A percentile compares a stretch with the other conserved stretches of the same genome.
These are phyloP conservation scores for Penicillium arizonense DNA, from an alignment of 495 filamentous ascomycete species.

Conservation along the genomic window DNA sequence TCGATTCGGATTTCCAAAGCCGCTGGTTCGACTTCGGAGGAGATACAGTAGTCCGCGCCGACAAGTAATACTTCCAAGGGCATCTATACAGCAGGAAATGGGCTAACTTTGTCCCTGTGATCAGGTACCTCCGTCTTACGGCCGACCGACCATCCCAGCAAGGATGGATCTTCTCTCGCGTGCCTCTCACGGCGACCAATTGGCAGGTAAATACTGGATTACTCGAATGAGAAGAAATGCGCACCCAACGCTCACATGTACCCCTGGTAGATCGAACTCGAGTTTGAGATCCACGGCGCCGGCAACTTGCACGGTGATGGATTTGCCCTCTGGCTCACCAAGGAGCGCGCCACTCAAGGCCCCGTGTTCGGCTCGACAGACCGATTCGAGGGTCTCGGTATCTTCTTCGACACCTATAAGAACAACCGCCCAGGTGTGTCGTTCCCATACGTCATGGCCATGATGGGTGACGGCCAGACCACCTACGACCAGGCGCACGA, in stretches of 20 bases:
- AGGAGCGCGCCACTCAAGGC: conserved; percentile 77
- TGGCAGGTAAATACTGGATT: conserved; percentile 68
- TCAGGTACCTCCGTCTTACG: conserved; percentile 87
- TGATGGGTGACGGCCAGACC: conserved; percentile 90
- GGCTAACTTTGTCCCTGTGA: not conserved
- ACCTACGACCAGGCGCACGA: conserved; percentile 92
- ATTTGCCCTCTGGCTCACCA: conserved; percentile 98
- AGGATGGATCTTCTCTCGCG: conserved; percentile 90
- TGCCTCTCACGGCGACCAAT: conserved; percentile 96
- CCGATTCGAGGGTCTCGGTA: conserved; percentile 88
- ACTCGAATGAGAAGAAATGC: no score
- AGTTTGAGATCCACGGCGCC: conserved; percentile 84
- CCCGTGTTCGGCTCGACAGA: conserved; percentile 88
- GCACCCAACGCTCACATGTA: conserved; percentile 6
- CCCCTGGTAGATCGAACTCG: conserved; percentile 73
- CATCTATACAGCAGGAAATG: not conserved
- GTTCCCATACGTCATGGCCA: conserved; percentile 98
- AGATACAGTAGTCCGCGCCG: conserved; percentile 88
- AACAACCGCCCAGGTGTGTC: conserved; percentile 94
- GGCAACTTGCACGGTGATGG: conserved; percentile 94
- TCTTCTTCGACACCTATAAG: conserved; percentile 99
- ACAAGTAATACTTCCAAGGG: conserved; percentile 59
- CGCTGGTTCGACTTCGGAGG: conserved; percentile 99
- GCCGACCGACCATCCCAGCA: conserved; percentile 84
- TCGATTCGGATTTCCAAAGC: conserved; percentile 97